Percentiles rank a stretch among this genome's conserved stretches.
Evolutionary conservation across 2,329 filamentous ascomycete genomes (phyloP).

Genomic region (Chrysosporium queenslandicum): DNA sequence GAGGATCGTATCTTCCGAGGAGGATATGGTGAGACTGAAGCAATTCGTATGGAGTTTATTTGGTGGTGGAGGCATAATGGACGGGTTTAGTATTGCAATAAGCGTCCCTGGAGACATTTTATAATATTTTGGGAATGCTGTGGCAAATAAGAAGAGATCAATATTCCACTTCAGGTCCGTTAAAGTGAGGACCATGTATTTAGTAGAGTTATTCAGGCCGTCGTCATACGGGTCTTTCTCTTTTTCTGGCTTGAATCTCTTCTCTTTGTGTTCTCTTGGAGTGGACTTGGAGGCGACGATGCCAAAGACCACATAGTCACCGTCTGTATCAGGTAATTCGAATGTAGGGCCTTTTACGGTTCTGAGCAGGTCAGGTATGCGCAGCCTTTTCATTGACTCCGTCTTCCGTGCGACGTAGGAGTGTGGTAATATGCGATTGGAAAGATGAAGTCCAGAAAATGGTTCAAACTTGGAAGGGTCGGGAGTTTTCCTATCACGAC

Average conservation of each 20-base stretch:
- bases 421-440: conserved; percentile 73
- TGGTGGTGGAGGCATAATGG: conserved; percentile 74
- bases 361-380: conserved; percentile 69
- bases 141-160: conserved; percentile 84
- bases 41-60: conserved; percentile 65
- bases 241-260: conserved; percentile 33
- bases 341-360: conserved; percentile 75
- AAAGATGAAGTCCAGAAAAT: conserved; percentile 76
- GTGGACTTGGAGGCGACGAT: conserved; percentile 83
- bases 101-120: conserved; percentile 87
- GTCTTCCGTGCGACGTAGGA: conserved; percentile 68
- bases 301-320: conserved; percentile 81
- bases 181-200: conserved; percentile 86
- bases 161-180: conserved; percentile 85
- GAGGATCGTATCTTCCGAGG: conserved; percentile 76
- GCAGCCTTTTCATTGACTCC: conserved; percentile 63
- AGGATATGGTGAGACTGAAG: conserved; percentile 77
- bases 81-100: conserved; percentile 83
- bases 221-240: conserved; percentile 41
- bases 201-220: conserved; percentile 49
- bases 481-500: conserved; percentile 23
- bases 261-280: conserved; percentile 53
- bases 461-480: conserved; percentile 65
- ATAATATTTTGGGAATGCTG: conserved; percentile 86
- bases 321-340: conserved; percentile 68